Base-by-base conservation (phyloP, 208 protist genomes). In the Crithidia fasciculata region DNA sequence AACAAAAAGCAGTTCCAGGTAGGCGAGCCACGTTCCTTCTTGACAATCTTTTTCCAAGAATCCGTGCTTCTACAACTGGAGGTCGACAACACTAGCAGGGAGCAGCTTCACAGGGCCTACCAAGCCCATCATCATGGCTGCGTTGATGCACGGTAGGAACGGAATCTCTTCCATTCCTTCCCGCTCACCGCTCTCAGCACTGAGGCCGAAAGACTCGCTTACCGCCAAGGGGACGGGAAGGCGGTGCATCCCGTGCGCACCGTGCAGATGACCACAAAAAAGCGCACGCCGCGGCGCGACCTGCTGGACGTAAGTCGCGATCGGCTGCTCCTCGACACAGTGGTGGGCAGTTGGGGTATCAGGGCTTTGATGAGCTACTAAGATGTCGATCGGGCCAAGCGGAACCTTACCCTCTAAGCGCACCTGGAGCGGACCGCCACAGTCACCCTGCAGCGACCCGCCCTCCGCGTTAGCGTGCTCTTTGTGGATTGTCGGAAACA, bases 191-290 rank as follows among this genome's bases (percentile, higher is more conserved):
- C 12, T 9, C 9, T 7, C 40, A 2, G n/a, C 8, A n/a, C 12
- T n/a, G 19, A 71, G 41, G 16, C 54, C 57, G 49, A 68, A 81
- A n/a, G 37, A 28, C 12, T 70, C 53, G 45, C 57, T 58, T 12
- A 81, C 66, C 13, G 4, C 13, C 0, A 62, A 39, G 8, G 81
- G 74, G 5, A 80, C 64, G 4, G 80, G 83, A 8, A 87, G 66
- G n/a, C 74, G 65, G 43, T 87, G 81, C 52, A 91, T 68, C 4
- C 84, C 87, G 57, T 85, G 82, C 8, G 79, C 78, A 5, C 67
- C 76, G 59, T 92, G 87, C 18, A 89, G 70, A 64, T 92, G 87
- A 4, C 87, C 87, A 39, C 77, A 78, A 40, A 77, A 69, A 69
- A 90, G 76, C 5, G 82, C 53, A 15, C 78, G 81, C 12, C 82